Conservation (phyloP, 331 rosid species). For the Cydonia oblonga region DNA sequence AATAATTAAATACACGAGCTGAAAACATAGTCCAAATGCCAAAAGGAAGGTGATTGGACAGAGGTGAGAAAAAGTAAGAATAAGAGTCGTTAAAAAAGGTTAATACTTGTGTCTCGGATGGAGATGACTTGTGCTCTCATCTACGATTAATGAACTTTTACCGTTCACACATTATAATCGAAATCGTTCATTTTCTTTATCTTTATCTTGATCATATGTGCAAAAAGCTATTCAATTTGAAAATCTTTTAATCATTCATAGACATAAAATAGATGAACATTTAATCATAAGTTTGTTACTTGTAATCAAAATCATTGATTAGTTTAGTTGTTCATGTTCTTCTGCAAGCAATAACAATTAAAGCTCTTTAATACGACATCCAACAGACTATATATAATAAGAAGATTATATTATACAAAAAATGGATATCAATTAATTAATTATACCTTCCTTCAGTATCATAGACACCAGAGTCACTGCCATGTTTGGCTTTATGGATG, state of each 20-base stretch:
- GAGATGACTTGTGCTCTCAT: too few species aligned
- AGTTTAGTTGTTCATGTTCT: background rate
- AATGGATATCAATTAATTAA: background rate
- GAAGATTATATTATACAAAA: background rate
- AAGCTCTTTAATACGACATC: too few species aligned
- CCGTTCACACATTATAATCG: too few species aligned
- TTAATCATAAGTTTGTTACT: too few species aligned
- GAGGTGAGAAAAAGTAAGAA: too few species aligned
- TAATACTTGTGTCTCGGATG: too few species aligned
- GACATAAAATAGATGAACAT: accelerated
- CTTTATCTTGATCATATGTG: too few species aligned
- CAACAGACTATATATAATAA: background rate
- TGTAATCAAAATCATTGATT: too few species aligned
- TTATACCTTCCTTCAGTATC: conserved; percentile 62
- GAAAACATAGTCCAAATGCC: background rate
- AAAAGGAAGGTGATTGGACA: background rate
- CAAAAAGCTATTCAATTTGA: too few species aligned
- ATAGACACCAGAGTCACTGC: conserved; percentile 66
- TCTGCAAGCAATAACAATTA: background rate
- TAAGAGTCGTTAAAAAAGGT: background rate
- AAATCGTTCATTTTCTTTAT: too few species aligned
- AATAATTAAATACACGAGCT: background rate
- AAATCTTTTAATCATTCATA: too few species aligned
- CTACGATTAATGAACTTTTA: too few species aligned
- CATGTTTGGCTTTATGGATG: conserved; percentile 50